phyloP scores from a whole-genome alignment of 2,329 filamentous ascomycete genomes.

The Fusarium cicatricum region DNA sequence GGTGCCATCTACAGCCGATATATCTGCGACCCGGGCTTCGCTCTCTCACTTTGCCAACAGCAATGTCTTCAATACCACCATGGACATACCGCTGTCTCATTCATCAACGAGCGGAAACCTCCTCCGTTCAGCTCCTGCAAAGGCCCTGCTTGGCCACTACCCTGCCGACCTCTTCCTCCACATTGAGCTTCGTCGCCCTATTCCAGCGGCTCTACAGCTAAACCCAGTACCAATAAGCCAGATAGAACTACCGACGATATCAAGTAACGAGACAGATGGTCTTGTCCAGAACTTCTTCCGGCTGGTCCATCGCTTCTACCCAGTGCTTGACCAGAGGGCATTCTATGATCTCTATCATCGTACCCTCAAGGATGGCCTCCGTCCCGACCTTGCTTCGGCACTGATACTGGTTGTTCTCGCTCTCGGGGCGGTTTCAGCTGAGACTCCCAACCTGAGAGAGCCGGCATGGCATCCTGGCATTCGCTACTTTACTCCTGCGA shows the following conservation, averaged over 20 bases:
- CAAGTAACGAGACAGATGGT: constrained; percentile 16
- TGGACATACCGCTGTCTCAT: constrained; percentile 33
- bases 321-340: constrained; percentile 19
- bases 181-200: constrained; percentile 23
- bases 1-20: constrained; percentile 17
- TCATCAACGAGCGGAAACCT: constrained; percentile 29
- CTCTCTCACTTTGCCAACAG: constrained; percentile 30
- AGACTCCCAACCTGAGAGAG: constrained; percentile 19
- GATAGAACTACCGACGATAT: constrained; percentile 12
- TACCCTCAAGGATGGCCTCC: constrained; percentile 1
- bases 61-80: constrained; percentile 34
- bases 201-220: constrained; percentile 14
- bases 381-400: constrained; percentile 16
- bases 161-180: constrained; percentile 29
- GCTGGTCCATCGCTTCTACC: constrained; percentile 28
- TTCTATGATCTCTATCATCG: constrained; percentile 19
- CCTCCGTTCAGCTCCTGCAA: constrained; percentile 23
- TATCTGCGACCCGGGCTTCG: constrained; percentile 14
- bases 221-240: constrained; percentile 21
- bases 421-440: constrained; percentile 17
- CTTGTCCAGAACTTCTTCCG: constrained; percentile 24
- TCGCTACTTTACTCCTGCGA: constrained; percentile 23
- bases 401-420: constrained; percentile 24
- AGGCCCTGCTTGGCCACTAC: constrained; percentile 19
- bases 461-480: constrained; percentile 22